Conservation (phyloP, 2,329 filamentous ascomycete species). For the Botrytis pseudocinerea region DNA sequence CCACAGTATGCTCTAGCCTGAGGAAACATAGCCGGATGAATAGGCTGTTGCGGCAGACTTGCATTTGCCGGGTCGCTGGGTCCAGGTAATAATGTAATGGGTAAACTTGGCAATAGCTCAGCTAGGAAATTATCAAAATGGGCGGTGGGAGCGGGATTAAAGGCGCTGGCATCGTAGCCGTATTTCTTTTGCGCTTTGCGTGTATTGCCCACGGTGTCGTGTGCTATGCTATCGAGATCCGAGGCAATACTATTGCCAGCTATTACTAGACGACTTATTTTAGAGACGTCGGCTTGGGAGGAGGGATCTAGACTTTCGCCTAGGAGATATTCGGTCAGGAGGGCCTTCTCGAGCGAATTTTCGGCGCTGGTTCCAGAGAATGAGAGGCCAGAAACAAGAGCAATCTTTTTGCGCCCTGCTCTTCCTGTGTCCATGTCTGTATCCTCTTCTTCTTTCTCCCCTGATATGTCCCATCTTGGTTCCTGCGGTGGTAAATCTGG, state of each 20-base stretch:
- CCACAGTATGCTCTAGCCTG: conserved; percentile 63
- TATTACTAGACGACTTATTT: conserved; percentile 83
- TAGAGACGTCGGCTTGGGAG: conserved; percentile 59
- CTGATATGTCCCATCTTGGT: conserved; percentile 71
- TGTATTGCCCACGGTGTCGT: conserved; percentile 39
- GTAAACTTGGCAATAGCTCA: conserved; percentile 78
- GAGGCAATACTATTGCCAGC: conserved; percentile 79
- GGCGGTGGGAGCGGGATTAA: conserved; percentile 82
- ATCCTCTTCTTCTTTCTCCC: conserved; percentile 50
- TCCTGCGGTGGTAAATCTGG: conserved; percentile 84
- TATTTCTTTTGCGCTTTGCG: conserved; percentile 70
- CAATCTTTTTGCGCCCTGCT: conserved; percentile 58
- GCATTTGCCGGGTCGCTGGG: conserved; percentile 83
- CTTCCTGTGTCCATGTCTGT: conserved; percentile 60
- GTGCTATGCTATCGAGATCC: conserved; percentile 35
- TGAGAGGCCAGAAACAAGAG: conserved; percentile 83
- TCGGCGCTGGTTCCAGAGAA: conserved; percentile 74
- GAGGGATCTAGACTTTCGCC: conserved; percentile 70
- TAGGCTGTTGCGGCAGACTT: conserved; percentile 86
- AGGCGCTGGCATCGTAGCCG: conserved; percentile 85
- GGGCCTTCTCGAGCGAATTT: conserved; percentile 71
- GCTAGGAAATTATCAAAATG: conserved; percentile 82
- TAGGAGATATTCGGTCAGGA: conserved; percentile 83
- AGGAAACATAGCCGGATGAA: conserved; percentile 91
- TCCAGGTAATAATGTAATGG: conserved; percentile 86